Percentiles rank a stretch among this genome's conserved stretches.
Conservation (phyloP, 139 green algal genomes). For the Mesotaenium endlicherianum region DNA sequence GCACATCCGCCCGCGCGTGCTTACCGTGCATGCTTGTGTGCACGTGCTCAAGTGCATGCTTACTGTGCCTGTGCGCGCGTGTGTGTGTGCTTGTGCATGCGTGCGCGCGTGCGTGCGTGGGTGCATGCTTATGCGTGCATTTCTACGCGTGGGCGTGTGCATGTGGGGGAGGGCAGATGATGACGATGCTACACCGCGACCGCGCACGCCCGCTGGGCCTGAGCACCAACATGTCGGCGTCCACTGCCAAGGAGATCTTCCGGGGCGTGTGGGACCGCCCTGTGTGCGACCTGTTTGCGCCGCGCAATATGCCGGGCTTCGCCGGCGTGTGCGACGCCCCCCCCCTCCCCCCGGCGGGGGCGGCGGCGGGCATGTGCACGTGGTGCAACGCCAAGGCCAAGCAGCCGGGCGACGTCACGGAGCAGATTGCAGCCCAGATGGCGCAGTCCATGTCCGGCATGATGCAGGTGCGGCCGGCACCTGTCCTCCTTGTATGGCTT, state of each 20-base stretch:
- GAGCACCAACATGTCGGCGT: slow-evolving; percentile 34
- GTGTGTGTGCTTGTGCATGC: no score
- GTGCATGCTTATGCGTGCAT: background rate
- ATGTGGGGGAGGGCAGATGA: slow-evolving; percentile 4
- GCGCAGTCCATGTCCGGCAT: slow-evolving; percentile 32
- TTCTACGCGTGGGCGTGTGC: background rate
- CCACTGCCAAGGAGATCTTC: slow-evolving; percentile 18
- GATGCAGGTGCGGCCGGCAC: slow-evolving; percentile 42
- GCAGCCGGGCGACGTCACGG: slow-evolving; percentile 1
- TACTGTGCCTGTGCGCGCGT: no score
- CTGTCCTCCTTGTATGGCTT: no score
- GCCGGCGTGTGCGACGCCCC: slow-evolving; percentile 22
- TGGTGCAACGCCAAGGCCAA: slow-evolving; percentile 6
- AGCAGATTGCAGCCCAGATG: slow-evolving; percentile 43
- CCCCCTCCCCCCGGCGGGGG: background rate
- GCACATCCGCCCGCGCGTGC: no score
- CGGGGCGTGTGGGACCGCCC: slow-evolving; percentile 14
- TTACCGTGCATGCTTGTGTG: no score
- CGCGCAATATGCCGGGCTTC: slow-evolving; percentile 9
- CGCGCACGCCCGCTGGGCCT: slow-evolving; percentile 5
- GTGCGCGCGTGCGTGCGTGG: no score
- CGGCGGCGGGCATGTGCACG: background rate
- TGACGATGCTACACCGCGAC: slow-evolving; percentile 1
- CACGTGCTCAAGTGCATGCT: no score
- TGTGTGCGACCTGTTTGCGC: slow-evolving; percentile 27